phyloP scores from a whole-genome alignment of 179 eudicot species.

The Amaranthus tricolor region DNA sequence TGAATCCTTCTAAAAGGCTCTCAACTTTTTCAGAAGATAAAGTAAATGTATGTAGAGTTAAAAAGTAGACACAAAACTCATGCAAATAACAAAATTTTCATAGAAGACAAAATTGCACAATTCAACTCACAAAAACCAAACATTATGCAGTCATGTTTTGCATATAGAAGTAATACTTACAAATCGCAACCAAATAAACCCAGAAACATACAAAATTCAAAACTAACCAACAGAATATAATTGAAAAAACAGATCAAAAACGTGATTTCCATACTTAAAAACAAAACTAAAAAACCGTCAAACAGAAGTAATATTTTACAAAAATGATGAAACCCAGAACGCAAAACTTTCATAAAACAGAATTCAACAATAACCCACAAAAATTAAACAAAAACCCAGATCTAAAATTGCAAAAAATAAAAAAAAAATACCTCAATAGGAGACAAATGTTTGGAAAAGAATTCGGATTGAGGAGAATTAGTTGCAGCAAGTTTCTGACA shows the following conservation, averaged over 20 bases:
- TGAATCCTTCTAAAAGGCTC: not conserved
- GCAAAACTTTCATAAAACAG: not conserved
- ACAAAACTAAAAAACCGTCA: not conserved
- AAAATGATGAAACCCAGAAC: not conserved
- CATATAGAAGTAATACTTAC: too few relatives aligned
- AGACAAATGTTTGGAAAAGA: constrained; percentile 43
- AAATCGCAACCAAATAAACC: too few relatives aligned
- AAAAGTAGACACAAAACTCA: too few relatives aligned
- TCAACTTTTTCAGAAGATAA: too few relatives aligned
- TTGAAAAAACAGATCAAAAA: not conserved
- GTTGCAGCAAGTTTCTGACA: constrained; percentile 51
- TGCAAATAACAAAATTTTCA: too few relatives aligned
- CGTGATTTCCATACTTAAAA: not conserved
- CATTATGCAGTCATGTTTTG: too few relatives aligned
- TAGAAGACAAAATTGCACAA: too few relatives aligned
- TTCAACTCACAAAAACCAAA: too few relatives aligned
- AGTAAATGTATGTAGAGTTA: too few relatives aligned
- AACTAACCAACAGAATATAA: not conserved
- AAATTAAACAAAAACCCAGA: too few relatives aligned
- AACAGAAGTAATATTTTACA: not conserved
- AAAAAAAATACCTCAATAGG: constrained; percentile 61
- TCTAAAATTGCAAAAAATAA: not conserved
- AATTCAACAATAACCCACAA: too few relatives aligned
- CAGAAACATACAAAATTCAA: not conserved
- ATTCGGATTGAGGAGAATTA: constrained; percentile 27